Evolutionary conservation across 2,329 filamentous ascomycete species (phyloP), one percentile per base, ranked within the genome.

Genomic region (Calonectria montana): DNA sequence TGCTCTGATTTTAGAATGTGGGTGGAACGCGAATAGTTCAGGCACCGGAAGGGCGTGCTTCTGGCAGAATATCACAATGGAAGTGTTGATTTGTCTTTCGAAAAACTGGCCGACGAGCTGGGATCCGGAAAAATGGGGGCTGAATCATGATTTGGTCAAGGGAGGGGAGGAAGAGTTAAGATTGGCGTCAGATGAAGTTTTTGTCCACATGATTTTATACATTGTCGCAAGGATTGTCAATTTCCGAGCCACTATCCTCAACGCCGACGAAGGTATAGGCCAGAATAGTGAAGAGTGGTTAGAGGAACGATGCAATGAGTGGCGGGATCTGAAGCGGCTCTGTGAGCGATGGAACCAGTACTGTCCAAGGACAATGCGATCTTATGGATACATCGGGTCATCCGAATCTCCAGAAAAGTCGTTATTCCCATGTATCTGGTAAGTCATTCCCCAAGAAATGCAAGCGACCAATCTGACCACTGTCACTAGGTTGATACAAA

Each of bases 51-150:
- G 92, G 0, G 95, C 96, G 1, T 98, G 96, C 82, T 98, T 98
- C 84, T 98, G 96, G 96, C 87, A 98, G 43, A 98, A 97, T 78
- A 92, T 97, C 18, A 93, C 93, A 18, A 93, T 98, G 88, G 96
- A 98, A 81, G 87, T 98, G n/a, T 87, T 98, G 31, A 94, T 91
- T 74, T 98, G 95, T 81, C 86, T 98, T 18, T 93, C 94, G 75
- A 95, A 95, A 83, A 95, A 96, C 81, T 97, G 94, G 93, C 90
- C 92, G 75, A 91, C 95, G 15, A 92, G 94, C 1, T 98, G 95
- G 94, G 92, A 97, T 66, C 96, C 95, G 0, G 94, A 98, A 77
- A 91, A 94, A 13, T 98, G 96, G 96, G 94, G 94, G 1, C 87
- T 98, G 21, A 92, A 97, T 78, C 91, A 97, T 87, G 89, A 93